Conservation (phyloP, 495 filamentous ascomycete species). For the Penicillium salamii region DNA sequence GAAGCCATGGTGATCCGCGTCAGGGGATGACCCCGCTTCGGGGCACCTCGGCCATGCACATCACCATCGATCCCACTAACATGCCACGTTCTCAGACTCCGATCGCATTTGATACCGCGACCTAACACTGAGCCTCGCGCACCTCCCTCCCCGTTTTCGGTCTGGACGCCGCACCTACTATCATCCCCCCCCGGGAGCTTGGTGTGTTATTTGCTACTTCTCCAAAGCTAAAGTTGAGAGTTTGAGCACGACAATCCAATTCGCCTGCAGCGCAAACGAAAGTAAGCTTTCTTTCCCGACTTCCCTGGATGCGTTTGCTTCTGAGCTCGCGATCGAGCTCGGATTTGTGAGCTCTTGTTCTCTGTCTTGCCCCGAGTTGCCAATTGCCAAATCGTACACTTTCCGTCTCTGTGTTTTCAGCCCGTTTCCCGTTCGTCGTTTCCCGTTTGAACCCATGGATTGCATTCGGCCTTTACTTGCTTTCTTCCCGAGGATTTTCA, state of each 20-base stretch:
- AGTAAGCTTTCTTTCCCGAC: conserved; percentile 14
- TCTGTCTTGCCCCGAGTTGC: background rate
- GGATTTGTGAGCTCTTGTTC: background rate
- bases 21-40: conserved; percentile 8
- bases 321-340: conserved; percentile 1
- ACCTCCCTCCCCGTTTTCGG: background rate
- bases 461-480: background rate
- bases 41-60: conserved; percentile 5
- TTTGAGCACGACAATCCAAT: background rate
- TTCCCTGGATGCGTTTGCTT: conserved; percentile 4
- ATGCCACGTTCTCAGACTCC: conserved; percentile 4
- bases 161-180: conserved; percentile 4
- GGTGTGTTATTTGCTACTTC: background rate
- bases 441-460: background rate
- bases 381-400: background rate
- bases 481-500: conserved; percentile 3
- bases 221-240: background rate
- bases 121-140: background rate
- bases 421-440: background rate
- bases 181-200: background rate
- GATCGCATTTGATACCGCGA: background rate
- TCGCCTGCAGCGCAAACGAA: conserved; percentile 15
- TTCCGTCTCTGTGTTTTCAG: background rate
- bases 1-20: conserved; percentile 4
- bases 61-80: conserved; percentile 6